Conservation (phyloP, 768 basidiomycete species). For the Melanogaster broomeanus region DNA sequence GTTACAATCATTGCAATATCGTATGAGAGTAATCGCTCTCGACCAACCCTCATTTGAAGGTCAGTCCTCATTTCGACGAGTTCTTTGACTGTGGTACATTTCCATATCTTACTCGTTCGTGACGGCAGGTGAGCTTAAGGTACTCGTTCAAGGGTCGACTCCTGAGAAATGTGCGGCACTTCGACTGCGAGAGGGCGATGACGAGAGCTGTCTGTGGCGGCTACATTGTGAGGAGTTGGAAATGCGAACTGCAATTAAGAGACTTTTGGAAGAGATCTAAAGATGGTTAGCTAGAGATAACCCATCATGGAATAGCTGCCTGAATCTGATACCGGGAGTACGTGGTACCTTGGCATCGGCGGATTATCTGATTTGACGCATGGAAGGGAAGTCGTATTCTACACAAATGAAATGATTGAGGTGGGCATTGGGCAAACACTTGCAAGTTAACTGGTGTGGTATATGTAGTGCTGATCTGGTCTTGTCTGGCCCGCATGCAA, state of each 20-base stretch:
- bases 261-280: slow-evolving; percentile 33
- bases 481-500: too few species aligned
- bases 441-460: too few species aligned
- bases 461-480: too few species aligned
- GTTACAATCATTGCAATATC: slow-evolving; percentile 49
- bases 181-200: slow-evolving; percentile 63
- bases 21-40: slow-evolving; percentile 51
- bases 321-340: neutral
- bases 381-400: neutral
- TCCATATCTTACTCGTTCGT: slow-evolving; percentile 4
- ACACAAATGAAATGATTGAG: neutral
- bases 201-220: slow-evolving; percentile 74
- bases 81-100: neutral
- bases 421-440: too few species aligned
- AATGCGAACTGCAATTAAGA: slow-evolving; percentile 47
- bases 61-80: slow-evolving; percentile 23
- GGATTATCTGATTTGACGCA: neutral
- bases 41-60: slow-evolving; percentile 65
- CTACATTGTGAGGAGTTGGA: slow-evolving; percentile 52
- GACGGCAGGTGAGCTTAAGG: slow-evolving; percentile 63
- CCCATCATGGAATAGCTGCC: neutral
- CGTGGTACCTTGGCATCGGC: too few species aligned
- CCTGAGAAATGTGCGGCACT: slow-evolving; percentile 38
- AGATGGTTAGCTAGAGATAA: neutral
- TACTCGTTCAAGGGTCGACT: slow-evolving; percentile 42